These are phyloP conservation scores for Moesziomyces sp. DNA, from an alignment of 1,284 basidiomycete genomes.

Conservation along the genomic window DNA sequence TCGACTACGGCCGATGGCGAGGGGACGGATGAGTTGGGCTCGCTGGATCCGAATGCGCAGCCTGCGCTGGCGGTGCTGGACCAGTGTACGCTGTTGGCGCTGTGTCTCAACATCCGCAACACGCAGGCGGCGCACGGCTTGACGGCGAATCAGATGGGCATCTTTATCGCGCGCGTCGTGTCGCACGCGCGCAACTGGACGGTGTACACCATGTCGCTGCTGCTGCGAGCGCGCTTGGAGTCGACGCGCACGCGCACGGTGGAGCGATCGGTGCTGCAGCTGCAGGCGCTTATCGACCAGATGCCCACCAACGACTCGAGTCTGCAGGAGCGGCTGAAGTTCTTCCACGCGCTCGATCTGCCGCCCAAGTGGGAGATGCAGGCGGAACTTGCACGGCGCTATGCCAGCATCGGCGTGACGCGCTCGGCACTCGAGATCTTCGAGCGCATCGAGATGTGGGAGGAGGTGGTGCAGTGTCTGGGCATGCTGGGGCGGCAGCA, in stretches of 20 bases:
- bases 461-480: slow-evolving; percentile 64
- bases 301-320: slow-evolving; percentile 68
- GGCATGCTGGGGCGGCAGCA: slow-evolving; percentile 58
- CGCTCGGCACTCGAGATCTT: slow-evolving; percentile 65
- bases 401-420: slow-evolving; percentile 61
- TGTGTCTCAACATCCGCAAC: slow-evolving; percentile 65
- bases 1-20: slow-evolving; percentile 71
- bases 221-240: slow-evolving; percentile 65
- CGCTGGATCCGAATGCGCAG: slow-evolving; percentile 84
- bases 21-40: slow-evolving; percentile 66
- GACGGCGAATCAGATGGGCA: slow-evolving; percentile 62
- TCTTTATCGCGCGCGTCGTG: slow-evolving; percentile 62
- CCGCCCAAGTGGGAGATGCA: slow-evolving; percentile 67
- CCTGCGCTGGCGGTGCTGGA: slow-evolving; percentile 70
- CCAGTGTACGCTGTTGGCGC: slow-evolving; percentile 62
- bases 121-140: slow-evolving; percentile 67
- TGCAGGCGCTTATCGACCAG: slow-evolving; percentile 67
- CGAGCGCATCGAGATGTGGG: slow-evolving; percentile 65
- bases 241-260: slow-evolving; percentile 62
- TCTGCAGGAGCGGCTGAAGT: slow-evolving; percentile 58
- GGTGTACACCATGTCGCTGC: slow-evolving; percentile 66
- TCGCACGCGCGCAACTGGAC: slow-evolving; percentile 65
- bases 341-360: slow-evolving; percentile 62
- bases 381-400: slow-evolving; percentile 62
- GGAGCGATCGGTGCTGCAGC: slow-evolving; percentile 63